Base-by-base conservation (phyloP, 495 filamentous ascomycete species). In the Neurospora sp. region DNA sequence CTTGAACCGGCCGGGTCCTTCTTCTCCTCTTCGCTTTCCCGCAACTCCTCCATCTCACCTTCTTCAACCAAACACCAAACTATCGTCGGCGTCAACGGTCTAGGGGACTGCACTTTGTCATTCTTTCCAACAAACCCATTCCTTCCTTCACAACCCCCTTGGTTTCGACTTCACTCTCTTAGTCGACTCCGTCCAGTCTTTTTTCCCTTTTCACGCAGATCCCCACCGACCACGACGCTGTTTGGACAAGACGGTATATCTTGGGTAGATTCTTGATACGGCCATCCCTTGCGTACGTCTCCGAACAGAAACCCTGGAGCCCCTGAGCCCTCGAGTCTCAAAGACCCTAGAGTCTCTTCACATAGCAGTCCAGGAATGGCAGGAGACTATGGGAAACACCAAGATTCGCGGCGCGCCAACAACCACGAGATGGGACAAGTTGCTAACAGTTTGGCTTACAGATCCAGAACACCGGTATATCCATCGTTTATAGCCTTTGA, bases 151-250 rank as follows among this genome's bases (percentile, higher is more conserved):
- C 76, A 72, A 76, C 48, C 45, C 72, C 62, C 72, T 74, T 75
- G 77, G 82, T 79, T 72, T 87, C 91, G 88, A 90, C 92, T 94
- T 94, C 92, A 93, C 88, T 94, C 92, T 87, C 93, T 94, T 74
- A 85, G 84, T 85, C 83, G 85, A 82, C 80, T 77, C 85, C 81
- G 83, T 86, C 84, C 86, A 73, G 76, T 87, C 85, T 66, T 86
- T 86, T 80, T 74, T 75, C 71, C 69, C 74, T 73, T 75, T 79
- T 79, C 74, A 78, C 79, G 75, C 82, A 78, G 73, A 72, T 74
- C 73, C 70, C 73, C 38, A 74, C 70, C 28, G 54, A 66, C 54
- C 54, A 66, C 54, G 54, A 66, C 54, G 31, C 54, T 66, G 24
- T 66, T 66, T 66, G 54, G 54, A 66, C 28, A 31, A 66, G 28